A percentile compares a stretch with the other conserved stretches of the same genome.
Conservation (phyloP, 1,139 yeast species). For the Blastobotrys capitulatus region DNA sequence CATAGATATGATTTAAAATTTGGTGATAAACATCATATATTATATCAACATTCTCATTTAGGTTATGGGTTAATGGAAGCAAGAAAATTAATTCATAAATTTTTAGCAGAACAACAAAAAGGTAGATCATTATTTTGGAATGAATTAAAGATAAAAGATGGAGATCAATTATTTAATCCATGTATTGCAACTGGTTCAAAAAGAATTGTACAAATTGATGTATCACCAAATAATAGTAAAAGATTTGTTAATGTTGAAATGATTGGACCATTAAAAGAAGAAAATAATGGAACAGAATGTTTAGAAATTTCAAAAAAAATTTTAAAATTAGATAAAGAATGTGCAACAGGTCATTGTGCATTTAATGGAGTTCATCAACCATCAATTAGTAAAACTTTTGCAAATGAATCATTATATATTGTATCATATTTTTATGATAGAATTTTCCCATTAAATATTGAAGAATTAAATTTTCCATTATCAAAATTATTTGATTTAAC, state of each 20-base stretch:
- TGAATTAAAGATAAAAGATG: conserved; percentile 11
- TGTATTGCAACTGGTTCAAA: conserved; percentile 70
- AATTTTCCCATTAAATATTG: conserved; percentile 77
- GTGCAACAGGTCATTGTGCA: conserved; percentile 72
- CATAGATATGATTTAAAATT: conserved; percentile 71
- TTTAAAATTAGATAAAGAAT: conserved; percentile 69
- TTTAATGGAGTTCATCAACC: conserved; percentile 95
- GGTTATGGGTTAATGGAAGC: conserved; percentile 94
- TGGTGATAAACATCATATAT: conserved; percentile 64
- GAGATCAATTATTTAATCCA: conserved; percentile 49
- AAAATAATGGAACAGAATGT: conserved; percentile 54
- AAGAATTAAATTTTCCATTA: conserved; percentile 68
- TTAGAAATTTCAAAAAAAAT: conserved; percentile 69
- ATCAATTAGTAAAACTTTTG: conserved; percentile 71
- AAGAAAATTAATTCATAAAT: conserved; percentile 69
- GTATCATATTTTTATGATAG: conserved; percentile 90
- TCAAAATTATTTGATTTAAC: conserved; percentile 70
- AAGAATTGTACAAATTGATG: conserved; percentile 34
- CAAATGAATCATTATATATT: conserved; percentile 63
- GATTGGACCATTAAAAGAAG: conserved; percentile 57
- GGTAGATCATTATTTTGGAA: conserved; percentile 10
- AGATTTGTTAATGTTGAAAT: conserved; percentile 46
- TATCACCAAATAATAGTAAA: conserved; percentile 14
- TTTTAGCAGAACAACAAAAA: conserved; percentile 13
- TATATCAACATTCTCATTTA: conserved; percentile 85